Evolutionary conservation across 768 basidiomycete species (phyloP), one percentile per base, ranked within the genome.

Genomic region (Lactifluus echinatus): DNA sequence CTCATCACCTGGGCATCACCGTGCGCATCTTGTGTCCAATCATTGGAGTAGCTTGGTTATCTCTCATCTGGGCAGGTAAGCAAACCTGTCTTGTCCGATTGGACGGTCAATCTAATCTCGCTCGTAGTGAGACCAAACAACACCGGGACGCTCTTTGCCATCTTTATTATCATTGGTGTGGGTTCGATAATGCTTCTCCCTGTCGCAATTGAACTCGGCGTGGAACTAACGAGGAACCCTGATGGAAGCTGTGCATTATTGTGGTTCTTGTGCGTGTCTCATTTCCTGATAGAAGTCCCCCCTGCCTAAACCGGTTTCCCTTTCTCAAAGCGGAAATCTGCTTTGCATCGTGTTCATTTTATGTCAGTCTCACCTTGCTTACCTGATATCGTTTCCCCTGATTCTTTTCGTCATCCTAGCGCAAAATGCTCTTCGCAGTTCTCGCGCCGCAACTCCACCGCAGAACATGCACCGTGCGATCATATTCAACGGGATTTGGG

Each of bases 31-130:
- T 88, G 10, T 76, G 83, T 15, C 89, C 89, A 1, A 66, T 84
- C 43, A 72, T 87, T 5, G 83, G 76, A 15, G 74, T 64, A 1
- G 74, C 75, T 23, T 92, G 89, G 88, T 68, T 92, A 14, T 79
- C 81, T 4, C 71, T 92, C 17, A 84, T 93, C 31, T 93, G 89
- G 90, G 88, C 84, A 50, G 80, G 88, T 87, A 66, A 26, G 79
- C 68, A 7, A 34, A 5, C 11, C 12, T 11, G 47, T 39, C 3
- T 21, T 50, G 24, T 31, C 19, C 45, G 23, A 12, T 19, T 14
- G 14, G 3, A 3, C 19, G 39, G 10, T 15, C 21, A 33, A 23
- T 53, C 33, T 31, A 26, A 28, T 39, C 31, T 33, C 46, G 52
- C 21, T 31, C 23, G 17, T 48, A 87, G 88, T 86, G 36, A 79